Base-by-base conservation (phyloP, 78 protist genomes). In the Abeoforma whisleri region DNA sequence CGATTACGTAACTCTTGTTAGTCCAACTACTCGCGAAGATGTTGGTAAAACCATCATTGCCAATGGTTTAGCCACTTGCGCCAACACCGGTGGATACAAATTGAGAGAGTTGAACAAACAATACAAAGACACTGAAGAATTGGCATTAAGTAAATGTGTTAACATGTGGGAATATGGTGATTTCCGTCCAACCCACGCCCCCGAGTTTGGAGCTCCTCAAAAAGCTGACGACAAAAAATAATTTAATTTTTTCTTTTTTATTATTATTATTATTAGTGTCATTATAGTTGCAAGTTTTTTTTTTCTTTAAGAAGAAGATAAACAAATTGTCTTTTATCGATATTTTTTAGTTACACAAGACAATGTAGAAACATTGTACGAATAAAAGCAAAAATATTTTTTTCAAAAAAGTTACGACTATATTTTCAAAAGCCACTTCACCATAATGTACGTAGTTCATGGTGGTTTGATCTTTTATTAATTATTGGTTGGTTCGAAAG, bases 91-190 rank as follows among this genome's bases (percentile, higher is more conserved):
- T 5, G 85, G 40, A 36, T 48, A 22, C 71, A 30, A 38, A 25
- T 36, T 40, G 2, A 2, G 85, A 22, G 19, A 2, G 2, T 72
- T 81, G 5, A 40, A 40, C 19, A 19, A 33, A 39, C 77, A 81
- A 0, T 81, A 81, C 71, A 81, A 30, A 5, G 2, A 25, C 31
- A 19, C 37, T 30, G 28, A 69, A 72, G 73, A 81, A 12, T n/a
- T 23, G 31, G 85, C 85, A 28, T 70, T 69, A 16, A 32, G 40
- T 30, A 19, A 81, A 31, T 30, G 83, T 22, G 35, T 72, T 16
- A 79, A 79, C 83, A 81, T 81, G 35, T 81, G 85, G 85, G 70
- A 81, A 74, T 81, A 81, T 19, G 85, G 85, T 57, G 85, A 81
- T 28, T 81, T 81, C n/a, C 40, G 30, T 38, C 77, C 48, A n/a